Conservation (phyloP, 1,284 basidiomycete genomes). For the Ganoderma resinaceum region DNA sequence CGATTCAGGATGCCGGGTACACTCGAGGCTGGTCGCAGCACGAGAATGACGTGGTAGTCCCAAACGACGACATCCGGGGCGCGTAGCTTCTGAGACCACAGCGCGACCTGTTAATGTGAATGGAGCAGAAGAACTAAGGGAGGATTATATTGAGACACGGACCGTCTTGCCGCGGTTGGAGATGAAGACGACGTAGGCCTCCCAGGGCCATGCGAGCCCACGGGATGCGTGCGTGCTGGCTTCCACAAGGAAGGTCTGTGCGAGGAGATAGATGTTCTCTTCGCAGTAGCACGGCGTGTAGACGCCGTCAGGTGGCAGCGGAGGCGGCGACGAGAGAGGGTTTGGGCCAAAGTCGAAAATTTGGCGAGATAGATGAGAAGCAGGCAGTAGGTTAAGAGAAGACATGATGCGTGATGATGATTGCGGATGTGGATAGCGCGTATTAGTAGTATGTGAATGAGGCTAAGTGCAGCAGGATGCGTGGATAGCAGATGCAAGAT, state of each 20-base stretch:
- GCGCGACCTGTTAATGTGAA: slow-evolving; percentile 53
- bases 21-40: slow-evolving; percentile 45
- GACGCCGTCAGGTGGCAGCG: slow-evolving; percentile 37
- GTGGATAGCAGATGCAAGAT: slow-evolving; percentile 22
- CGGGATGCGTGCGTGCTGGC: slow-evolving; percentile 8
- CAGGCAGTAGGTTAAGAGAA: slow-evolving; percentile 1
- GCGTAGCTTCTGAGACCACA: slow-evolving; percentile 65
- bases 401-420: slow-evolving; percentile 23
- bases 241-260: slow-evolving; percentile 48
- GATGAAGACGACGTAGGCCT: slow-evolving; percentile 66
- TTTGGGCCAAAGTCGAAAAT: background rate
- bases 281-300: slow-evolving; percentile 64
- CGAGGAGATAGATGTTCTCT: slow-evolving; percentile 75
- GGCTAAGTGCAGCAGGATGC: slow-evolving; percentile 22
- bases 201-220: slow-evolving; percentile 46
- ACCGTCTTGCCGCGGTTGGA: slow-evolving; percentile 68
- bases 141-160: slow-evolving; percentile 27
- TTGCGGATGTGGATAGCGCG: slow-evolving; percentile 19
- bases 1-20: slow-evolving; percentile 4
- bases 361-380: background rate
- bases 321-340: slow-evolving; percentile 14
- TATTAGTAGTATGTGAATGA: slow-evolving; percentile 11
- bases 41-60: slow-evolving; percentile 80
- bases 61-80: slow-evolving; percentile 59
- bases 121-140: background rate